Base-by-base conservation (phyloP, 2,329 filamentous ascomycete genomes). In the Fusarium poae region DNA sequence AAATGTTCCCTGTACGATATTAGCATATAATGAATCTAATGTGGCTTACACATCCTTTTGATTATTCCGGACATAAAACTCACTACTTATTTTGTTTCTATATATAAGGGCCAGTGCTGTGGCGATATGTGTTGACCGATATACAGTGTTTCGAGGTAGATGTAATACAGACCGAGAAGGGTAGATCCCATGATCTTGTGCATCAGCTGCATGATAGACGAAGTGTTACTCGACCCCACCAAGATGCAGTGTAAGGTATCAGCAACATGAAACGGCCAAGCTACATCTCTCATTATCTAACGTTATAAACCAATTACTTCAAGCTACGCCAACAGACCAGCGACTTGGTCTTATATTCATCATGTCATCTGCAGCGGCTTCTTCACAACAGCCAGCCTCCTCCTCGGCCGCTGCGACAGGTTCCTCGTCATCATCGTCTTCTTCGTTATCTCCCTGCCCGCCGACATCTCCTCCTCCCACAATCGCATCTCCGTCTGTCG, bases 1-100 rank as follows among this genome's bases (percentile, higher is more conserved):
- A 40, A 53, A 63, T 53, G 54, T 48, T 37, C 23, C 48, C 51
- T 74, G 62, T 70, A 73, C 65, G 72, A 61, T 73, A 73, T 58
- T 73, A 73, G 62, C 62, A 58, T 67, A 74, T 52, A 60, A 57
- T 56, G 67, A 71, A 71, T 70, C 59, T 72, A 68, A 74, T 71
- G 56, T 42, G 59, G n/a, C 66, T 49, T 29, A 42, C 57, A 54
- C 57, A 54, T 62, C 65, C 23, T 44, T 18, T 58, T 37, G 62
- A 48, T 27, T 48, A 25, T 20, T 21, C 30, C 39, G 1, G 27
- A 32, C 27, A 21, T 12, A 18, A 16, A n/a, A 45, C 18, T 29
- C 25, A 8, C 11, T 20, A 9, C 23, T 43, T 43, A 12, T 43
- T 16, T n/a, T 27, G 23, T n/a, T 27, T 25, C 12, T 12, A 21